Evolutionary conservation across 495 filamentous ascomycete genomes (phyloP), one percentile per base, ranked within the genome.

Genomic region (Ascodesmis nigricans): DNA sequence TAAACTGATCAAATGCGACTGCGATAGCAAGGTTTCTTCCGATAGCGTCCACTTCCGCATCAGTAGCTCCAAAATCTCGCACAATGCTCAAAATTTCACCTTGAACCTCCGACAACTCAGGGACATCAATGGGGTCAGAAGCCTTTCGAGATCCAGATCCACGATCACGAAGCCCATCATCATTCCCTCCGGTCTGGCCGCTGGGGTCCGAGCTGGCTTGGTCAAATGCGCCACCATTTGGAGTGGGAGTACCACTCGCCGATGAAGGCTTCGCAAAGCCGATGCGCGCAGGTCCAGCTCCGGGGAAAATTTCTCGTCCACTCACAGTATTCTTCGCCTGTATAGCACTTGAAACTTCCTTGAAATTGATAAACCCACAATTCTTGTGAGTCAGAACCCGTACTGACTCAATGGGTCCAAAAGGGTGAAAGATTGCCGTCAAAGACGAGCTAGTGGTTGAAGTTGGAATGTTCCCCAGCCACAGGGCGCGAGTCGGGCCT

Each of bases 311-410:
- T 53, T 97, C 87, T 57, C 91, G 92, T 41, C 82, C 82, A 47
- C 93, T 92, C 52, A 91, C 72, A 49, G 71, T 61, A 13, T 68
- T 69, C 49, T 78, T 90, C 3, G 87, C 90, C 35, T 77, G 67
- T 19, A 91, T 76, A 29, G 87, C 90, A 49, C 78, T 90, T 21
- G 91, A 78, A 16, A 82, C 53, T 43, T 67, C 69, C 57, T 93
- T 79, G 45, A 91, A 97, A 55, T 97, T 97, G 51, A 97, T 82
- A 46, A 97, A 97, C 4, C 87, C 87, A 53, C 87, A 97, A 50
- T 91, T 95, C 67, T 97, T 97, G 61, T 97, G 87, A 8, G 87
- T 92, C 42, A 97, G 62, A 9, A 97, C 90, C 39, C 87, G 66
- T 22, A 79, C 82, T 10, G 84, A 92, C 44, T 83, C 70, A 46